Evolutionary conservation across 2,329 filamentous ascomycete genomes (phyloP), one percentile per base, ranked within the genome.

Genomic region (Trichoderma brevicompactum): DNA sequence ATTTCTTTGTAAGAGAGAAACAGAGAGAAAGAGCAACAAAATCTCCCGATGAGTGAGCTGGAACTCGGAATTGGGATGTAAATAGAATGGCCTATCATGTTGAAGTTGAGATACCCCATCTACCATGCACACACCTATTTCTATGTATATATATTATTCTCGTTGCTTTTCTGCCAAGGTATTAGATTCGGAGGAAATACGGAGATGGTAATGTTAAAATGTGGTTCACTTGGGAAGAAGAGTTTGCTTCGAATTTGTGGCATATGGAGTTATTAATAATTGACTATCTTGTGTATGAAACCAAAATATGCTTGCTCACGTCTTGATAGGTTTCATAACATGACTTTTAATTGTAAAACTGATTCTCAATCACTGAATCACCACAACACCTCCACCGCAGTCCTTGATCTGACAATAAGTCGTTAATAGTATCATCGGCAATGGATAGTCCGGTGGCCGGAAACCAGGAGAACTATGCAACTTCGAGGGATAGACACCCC

Each of bases 21-120:
- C 28, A n/a, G 7, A 50, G 7, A 10, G 13, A 13, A 28, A 34
- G 10, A 38, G 7, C 36, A 28, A 28, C 28, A 38, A 12, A 17
- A 9, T 10, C 28, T 5, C 5, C 28, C 34, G 17, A 48, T 23
- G 28, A 38, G 10, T 15, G 32, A 38, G 32, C 43, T 38, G 43
- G 55, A 38, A 38, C 17, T n/a, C 17, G 17, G 7, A 12, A 38
- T 23, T 38, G 43, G 17, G 32, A 38, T n/a, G 7, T 38, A 3
- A 2, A 23, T n/a, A 59, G 43, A 53, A 36, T 23, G 23, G 17
- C 15, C 17, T 10, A 46, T 17, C 43, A 23, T 48, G 55, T 19
- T 48, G 55, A 48, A 48, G 43, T 36, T 48, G 32, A 48, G 55
- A 59, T 59, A 59, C 52, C 40, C 55, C 12, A 17, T 38, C n/a